These are phyloP conservation scores for Mycena vulgaris DNA, from an alignment of 768 basidiomycete species.

Conservation along the genomic window DNA sequence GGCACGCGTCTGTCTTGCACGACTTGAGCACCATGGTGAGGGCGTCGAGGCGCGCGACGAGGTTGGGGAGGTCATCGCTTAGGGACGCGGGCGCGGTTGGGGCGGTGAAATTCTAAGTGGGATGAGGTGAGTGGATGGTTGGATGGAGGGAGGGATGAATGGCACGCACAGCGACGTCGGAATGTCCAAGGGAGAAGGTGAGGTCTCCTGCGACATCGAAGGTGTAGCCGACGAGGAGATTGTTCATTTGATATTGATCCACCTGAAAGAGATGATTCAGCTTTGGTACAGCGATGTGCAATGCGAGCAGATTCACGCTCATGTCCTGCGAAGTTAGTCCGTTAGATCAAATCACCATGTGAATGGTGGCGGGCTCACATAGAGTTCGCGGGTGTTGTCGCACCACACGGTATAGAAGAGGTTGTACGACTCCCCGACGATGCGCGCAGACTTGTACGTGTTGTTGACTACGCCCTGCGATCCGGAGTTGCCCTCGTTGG, in stretches of 20 bases:
- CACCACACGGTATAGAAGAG: slow-evolving; percentile 17
- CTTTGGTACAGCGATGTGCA: neutral
- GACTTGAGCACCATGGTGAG: slow-evolving; percentile 5
- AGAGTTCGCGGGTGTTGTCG: slow-evolving; percentile 7
- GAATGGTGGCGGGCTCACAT: neutral
- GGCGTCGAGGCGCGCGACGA: neutral
- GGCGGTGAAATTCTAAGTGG: neutral
- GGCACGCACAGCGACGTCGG: neutral
- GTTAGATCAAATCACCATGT: too few species aligned
- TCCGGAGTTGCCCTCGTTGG: neutral
- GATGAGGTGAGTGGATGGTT: neutral
- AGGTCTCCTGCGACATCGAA: neutral
- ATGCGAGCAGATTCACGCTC: neutral
- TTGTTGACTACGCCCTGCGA: neutral
- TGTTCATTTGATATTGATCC: slow-evolving; percentile 18
- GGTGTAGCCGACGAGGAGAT: neutral
- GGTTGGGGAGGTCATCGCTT: neutral
- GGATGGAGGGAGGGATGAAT: neutral
- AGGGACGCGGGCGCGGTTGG: neutral
- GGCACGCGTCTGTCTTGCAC: neutral
- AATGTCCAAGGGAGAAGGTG: too few species aligned
- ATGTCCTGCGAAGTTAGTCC: neutral
- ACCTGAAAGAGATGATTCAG: neutral
- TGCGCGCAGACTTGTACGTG: slow-evolving; percentile 6
- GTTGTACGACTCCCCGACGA: neutral